Evolutionary conservation across 257 asterid genomes (phyloP).

Genomic region (Nicotiana undulata): DNA sequence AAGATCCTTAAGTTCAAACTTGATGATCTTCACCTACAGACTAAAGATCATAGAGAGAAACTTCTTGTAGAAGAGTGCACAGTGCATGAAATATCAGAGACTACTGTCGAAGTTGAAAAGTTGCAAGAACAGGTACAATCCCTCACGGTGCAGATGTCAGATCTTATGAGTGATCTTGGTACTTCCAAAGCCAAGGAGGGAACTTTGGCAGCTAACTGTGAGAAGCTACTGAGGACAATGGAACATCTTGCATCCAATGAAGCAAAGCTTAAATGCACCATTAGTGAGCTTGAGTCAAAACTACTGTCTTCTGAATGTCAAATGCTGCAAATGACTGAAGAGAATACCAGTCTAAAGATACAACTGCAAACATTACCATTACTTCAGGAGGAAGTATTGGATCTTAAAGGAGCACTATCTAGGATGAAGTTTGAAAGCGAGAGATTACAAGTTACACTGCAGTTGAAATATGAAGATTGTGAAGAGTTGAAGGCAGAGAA

Average conservation of each 20-base stretch:
- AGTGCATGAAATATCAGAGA: slow-evolving; percentile 7
- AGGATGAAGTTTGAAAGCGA: slow-evolving; percentile 16
- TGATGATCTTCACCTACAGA: not conserved
- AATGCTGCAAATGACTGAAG: slow-evolving; percentile 30
- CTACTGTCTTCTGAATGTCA: slow-evolving; percentile 21
- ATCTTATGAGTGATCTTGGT: slow-evolving; percentile 9
- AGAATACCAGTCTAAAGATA: slow-evolving; percentile 17
- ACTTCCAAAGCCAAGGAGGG: slow-evolving; percentile 8
- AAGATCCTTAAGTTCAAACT: slow-evolving; percentile 4
- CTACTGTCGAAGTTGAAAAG: not conserved
- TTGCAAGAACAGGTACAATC: not conserved
- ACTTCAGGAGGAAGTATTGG: slow-evolving; percentile 31
- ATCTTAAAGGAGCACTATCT: slow-evolving; percentile 20
- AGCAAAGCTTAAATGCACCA: slow-evolving; percentile 19
- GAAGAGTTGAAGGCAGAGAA: slow-evolving; percentile 25
- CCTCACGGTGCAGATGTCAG: not conserved
- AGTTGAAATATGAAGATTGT: slow-evolving; percentile 23
- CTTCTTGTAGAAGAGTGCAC: not conserved
- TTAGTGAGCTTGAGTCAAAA: slow-evolving; percentile 24
- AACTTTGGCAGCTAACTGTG: slow-evolving; percentile 13
- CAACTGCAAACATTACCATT: slow-evolving; percentile 15
- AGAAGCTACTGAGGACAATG: slow-evolving; percentile 10
- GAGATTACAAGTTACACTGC: slow-evolving; percentile 26
- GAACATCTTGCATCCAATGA: slow-evolving; percentile 14
- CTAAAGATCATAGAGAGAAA: not conserved